Base-by-base conservation (phyloP, 202 grass and related monocot genomes). In the Eragrostis tef region DNA sequence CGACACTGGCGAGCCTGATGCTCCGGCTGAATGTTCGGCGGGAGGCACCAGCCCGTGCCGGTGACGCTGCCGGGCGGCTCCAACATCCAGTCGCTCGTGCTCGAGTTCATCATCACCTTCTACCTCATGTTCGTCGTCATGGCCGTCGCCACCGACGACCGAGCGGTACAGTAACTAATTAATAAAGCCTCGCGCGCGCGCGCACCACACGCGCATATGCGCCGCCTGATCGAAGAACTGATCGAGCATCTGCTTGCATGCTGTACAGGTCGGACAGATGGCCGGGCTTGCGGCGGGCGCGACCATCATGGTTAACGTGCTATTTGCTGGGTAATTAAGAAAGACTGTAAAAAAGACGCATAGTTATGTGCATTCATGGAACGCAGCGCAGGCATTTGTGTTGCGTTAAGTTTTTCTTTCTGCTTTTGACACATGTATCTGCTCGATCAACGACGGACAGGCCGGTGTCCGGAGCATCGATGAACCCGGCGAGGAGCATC, bases 51-150 rank as follows among this genome's bases (percentile, higher is more conserved):
- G 60, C 74, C 58, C 17, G 80, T 73, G 9, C 46, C 90, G 0
- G 90, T 89, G 25, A 88, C 75, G 0, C 41, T 60, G 19, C 95
- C 92, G 3, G 6, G 7, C 1, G 88, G 90, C 11, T 77, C 86
- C 22, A 74, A 75, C 44, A 17, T 85, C 41, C 95, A 93, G 52
- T 94, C 95, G 12, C 79, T 98, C 9, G 90, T 91, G 41, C 7
- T 91, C 13, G 95, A 94, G 72, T 94, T 98, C 92, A 75, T 94
- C 70, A 93, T 94, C 83, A 82, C 95, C 20, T 94, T 98, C 86
- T 91, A 94, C 88, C 92, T 98, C 79, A 94, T 98, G 92, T 94
- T 98, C 68, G 95, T 98, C 34, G 60, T 98, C 90, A 91, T 93
- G 34, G 95, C 86, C 25, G 92, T 98, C 0, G 95, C 92, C 43